Evolutionary conservation across 192 early-diverging fungal genomes (phyloP), one percentile per base, ranked within the genome.

Genomic region (Entophlyctis helioformis): DNA sequence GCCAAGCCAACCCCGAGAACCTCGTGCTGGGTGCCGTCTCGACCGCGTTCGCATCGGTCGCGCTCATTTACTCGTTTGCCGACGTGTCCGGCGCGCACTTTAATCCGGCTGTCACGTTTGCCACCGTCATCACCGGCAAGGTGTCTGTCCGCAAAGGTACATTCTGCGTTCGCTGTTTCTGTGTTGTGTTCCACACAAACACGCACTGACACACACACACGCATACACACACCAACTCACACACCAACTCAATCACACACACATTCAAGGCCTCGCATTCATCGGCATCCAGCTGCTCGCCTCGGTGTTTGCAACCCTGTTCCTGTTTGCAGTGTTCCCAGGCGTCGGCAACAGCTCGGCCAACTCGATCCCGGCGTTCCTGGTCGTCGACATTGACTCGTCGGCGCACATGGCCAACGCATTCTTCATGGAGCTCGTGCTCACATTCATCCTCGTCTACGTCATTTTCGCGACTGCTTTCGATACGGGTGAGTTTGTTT

Each of bases 81-180:
- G 76, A 78, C 57, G 76, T 78, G 11, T 72, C 69, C 19, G 76
- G 76, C 43, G 76, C 76, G 7, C 76, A 78, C 43, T 78, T 78
- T 54, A 78, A 78, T 58, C 76, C 76, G 21, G 76, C 75, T 15
- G 76, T 78, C 7, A 78, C 76, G 18, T 75, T 75, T 53, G 76
- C 65, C 11, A 67, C 63, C 0, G 68, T 75, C 29, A 62, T 78
- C 3, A 71, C 72, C 0, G 76, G 76, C 24, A 78, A 78, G 42
- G 56, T 57, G 12, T 68, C 67, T 24, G 45, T 72, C 31, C 56
- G 60, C 31, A 78, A 78, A 52, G 76, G 72, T 66, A 50, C 23
- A 11, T 2, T 16, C 20, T 23, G 26, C 4, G 33, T 39, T 36
- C 29, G 32, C 4, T 25, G 6, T 44, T n/a, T n/a, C n/a, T n/a